A percentile compares a stretch with the other conserved stretches of the same genome.
Evolutionary conservation across 2,329 filamentous ascomycete genomes (phyloP).

Genomic region (Talaromyces verruculosus): DNA sequence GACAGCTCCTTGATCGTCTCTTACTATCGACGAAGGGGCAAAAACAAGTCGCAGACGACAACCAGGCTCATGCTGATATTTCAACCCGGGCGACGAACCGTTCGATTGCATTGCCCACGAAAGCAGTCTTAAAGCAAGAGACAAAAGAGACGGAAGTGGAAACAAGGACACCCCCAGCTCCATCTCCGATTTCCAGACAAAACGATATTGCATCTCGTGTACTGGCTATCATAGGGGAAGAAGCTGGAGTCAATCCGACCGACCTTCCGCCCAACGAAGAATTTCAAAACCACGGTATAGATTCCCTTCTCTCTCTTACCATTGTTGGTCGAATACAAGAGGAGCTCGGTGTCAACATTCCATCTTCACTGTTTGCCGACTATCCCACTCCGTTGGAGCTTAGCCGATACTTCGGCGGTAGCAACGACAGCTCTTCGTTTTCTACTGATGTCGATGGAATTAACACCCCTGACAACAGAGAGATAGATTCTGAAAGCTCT

Average conservation of each 20-base stretch:
- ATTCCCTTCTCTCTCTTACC: conserved; percentile 35
- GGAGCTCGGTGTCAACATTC: background rate
- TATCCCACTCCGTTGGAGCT: background rate
- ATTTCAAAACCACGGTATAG: conserved; percentile 31
- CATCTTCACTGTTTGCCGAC: background rate
- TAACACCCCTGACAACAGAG: background rate
- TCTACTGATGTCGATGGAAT: background rate
- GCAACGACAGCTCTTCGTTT: background rate
- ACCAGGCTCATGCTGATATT: background rate
- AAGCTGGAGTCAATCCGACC: conserved; percentile 36
- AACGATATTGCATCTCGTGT: background rate
- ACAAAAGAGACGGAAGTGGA: background rate
- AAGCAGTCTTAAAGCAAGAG: background rate
- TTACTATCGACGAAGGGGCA: background rate
- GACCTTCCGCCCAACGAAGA: conserved; percentile 31
- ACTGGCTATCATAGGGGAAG: conserved; percentile 28
- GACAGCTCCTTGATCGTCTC: background rate
- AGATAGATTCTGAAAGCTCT: background rate
- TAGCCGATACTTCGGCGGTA: background rate
- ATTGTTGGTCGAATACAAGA: conserved; percentile 31
- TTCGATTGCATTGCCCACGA: background rate
- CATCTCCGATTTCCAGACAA: background rate
- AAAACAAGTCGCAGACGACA: background rate
- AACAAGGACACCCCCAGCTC: background rate
- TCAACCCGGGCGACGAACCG: background rate